Percentiles rank a stretch among this genome's conserved stretches.
Conservation (phyloP, 2,329 filamentous ascomycete genomes). For the Phialophora expanda region DNA sequence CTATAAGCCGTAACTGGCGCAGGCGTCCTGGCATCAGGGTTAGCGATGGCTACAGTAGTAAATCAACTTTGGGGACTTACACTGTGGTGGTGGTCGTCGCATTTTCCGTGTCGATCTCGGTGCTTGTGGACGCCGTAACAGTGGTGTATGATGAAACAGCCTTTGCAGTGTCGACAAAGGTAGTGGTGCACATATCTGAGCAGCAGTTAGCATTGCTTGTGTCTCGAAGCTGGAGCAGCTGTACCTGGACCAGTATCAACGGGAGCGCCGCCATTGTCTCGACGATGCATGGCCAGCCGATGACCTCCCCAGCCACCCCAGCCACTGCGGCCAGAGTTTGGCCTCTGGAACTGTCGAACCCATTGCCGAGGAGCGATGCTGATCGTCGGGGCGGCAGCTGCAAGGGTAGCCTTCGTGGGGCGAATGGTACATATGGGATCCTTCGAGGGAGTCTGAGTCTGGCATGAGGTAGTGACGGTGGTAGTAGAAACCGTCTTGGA, state of each 20-base stretch:
- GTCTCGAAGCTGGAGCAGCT: background rate
- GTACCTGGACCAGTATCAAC: slow-evolving; percentile 31
- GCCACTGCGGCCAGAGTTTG: background rate
- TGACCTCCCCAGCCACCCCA: slow-evolving; percentile 7
- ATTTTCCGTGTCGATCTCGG: slow-evolving; percentile 29
- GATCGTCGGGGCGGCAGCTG: slow-evolving; percentile 14
- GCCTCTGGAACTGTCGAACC: slow-evolving; percentile 3
- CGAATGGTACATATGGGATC: slow-evolving; percentile 34
- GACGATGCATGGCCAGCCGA: slow-evolving; percentile 1
- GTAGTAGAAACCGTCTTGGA: slow-evolving; percentile 30
- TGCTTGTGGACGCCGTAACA: slow-evolving; percentile 32
- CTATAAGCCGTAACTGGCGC: slow-evolving; percentile 34
- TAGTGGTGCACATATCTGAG: slow-evolving; percentile 35
- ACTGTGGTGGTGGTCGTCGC: slow-evolving; percentile 32
- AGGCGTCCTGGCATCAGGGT: slow-evolving; percentile 25
- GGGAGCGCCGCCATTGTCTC: slow-evolving; percentile 5
- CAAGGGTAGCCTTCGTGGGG: slow-evolving; percentile 31
- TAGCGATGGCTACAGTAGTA: slow-evolving; percentile 1
- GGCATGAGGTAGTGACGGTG: slow-evolving; percentile 29
- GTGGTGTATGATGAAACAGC: slow-evolving; percentile 31
- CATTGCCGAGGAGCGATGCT: slow-evolving; percentile 13
- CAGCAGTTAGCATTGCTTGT: background rate
- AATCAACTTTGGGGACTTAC: slow-evolving; percentile 16
- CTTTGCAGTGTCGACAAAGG: slow-evolving; percentile 23
- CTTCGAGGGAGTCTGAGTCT: slow-evolving; percentile 26